These are phyloP conservation scores for Pleurotus tuber-regium DNA, from an alignment of 768 basidiomycete genomes.

Conservation along the genomic window DNA sequence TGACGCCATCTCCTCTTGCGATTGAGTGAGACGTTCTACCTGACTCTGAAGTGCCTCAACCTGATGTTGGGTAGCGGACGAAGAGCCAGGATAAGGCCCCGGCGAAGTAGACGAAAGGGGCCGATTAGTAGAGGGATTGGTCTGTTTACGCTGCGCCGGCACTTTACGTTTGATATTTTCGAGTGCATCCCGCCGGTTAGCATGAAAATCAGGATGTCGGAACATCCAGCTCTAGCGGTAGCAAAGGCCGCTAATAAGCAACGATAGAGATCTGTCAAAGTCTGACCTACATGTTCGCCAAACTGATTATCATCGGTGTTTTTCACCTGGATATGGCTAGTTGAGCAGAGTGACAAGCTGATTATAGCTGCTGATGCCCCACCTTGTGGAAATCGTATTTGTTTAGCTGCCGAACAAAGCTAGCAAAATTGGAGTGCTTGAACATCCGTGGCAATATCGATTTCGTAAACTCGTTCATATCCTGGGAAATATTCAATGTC, in stretches of 20 bases:
- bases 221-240: constrained; percentile 50
- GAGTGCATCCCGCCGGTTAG: constrained; percentile 49
- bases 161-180: constrained; percentile 63
- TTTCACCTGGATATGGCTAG: constrained; percentile 51
- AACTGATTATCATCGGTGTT: constrained; percentile 80
- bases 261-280: background rate
- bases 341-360: constrained; percentile 9
- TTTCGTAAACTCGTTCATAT: constrained; percentile 97
- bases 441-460: constrained; percentile 87
- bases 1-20: constrained; percentile 48
- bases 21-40: constrained; percentile 43
- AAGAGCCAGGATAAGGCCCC: constrained; percentile 18
- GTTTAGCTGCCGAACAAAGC: constrained; percentile 90
- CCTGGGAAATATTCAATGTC: no score
- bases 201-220: constrained; percentile 59
- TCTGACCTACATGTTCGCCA: constrained; percentile 50
- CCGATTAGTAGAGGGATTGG: constrained; percentile 31
- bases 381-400: constrained; percentile 97
- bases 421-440: constrained; percentile 94
- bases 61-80: constrained; percentile 19
- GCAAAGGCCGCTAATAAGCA: background rate
- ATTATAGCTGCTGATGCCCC: constrained; percentile 18
- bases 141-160: constrained; percentile 46
- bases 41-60: constrained; percentile 42
- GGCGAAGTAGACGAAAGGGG: constrained; percentile 23